Conservation (phyloP, 139 green algal genomes). For the Haematococcus lacustris region DNA sequence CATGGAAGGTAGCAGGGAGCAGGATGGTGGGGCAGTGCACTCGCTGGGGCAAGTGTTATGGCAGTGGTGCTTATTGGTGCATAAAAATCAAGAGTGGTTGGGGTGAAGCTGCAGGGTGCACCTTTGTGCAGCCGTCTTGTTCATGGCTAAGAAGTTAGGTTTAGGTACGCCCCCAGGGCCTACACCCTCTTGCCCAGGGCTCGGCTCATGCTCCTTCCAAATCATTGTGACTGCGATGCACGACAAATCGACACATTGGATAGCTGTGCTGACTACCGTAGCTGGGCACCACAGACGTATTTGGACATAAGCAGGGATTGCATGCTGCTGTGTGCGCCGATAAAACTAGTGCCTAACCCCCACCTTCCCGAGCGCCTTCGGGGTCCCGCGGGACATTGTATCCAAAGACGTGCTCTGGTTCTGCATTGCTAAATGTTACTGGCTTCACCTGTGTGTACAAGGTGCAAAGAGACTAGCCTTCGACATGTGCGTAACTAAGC, state of each 20-base stretch:
- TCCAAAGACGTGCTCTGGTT: constrained; percentile 12
- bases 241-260: background rate
- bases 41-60: background rate
- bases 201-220: constrained; percentile 18
- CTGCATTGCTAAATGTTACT: background rate
- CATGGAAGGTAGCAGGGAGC: background rate
- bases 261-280: background rate
- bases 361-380: constrained; percentile 24
- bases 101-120: too few relatives aligned
- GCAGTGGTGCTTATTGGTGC: background rate
- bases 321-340: background rate
- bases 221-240: constrained; percentile 25
- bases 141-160: constrained; percentile 1
- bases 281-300: background rate
- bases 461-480: background rate
- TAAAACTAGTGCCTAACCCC: background rate
- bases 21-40: background rate
- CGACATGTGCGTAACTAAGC: background rate
- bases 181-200: background rate
- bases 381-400: constrained; percentile 13
- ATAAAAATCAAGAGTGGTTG: background rate
- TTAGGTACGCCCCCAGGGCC: constrained; percentile 4
- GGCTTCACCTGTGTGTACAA: background rate
- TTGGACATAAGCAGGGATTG: background rate
- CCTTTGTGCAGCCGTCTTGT: constrained; percentile 1